Evolutionary conservation across 83 land plant species (phyloP).

Genomic region (Diphasiastrum complanatum): DNA sequence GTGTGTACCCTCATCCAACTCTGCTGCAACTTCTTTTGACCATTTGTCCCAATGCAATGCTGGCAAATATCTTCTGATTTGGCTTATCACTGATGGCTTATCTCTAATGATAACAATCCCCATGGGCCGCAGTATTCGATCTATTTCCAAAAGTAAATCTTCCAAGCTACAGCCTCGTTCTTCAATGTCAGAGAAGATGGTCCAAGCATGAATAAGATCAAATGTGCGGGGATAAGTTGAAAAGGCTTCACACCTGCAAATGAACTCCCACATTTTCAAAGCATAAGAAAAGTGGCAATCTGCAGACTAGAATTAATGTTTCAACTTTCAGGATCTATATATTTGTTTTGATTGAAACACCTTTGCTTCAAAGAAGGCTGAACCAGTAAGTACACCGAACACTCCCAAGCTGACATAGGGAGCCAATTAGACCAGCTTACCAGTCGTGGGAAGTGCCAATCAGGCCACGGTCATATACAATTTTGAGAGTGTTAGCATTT

Average conservation of each 20-base stretch:
- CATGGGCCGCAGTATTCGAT: conserved; percentile 51
- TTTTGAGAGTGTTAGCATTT: conserved; percentile 50
- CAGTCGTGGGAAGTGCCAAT: conserved; percentile 79
- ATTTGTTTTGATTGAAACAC: too few species aligned
- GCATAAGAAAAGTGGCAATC: too few species aligned
- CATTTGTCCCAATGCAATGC: conserved; percentile 21
- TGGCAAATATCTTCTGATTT: conserved; percentile 16
- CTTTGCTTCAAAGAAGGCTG: too few species aligned
- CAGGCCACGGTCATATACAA: conserved; percentile 78
- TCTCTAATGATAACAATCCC: conserved; percentile 22
- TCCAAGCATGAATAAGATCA: conserved; percentile 76
- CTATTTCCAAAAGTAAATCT: conserved; percentile 79
- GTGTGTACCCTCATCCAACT: conserved; percentile 9
- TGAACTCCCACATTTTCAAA: too few species aligned
- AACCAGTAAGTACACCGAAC: too few species aligned
- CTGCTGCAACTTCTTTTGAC: conserved; percentile 9
- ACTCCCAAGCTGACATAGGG: too few species aligned
- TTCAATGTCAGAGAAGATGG: conserved; percentile 55
- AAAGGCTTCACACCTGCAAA: conserved; percentile 90
- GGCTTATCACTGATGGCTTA: background rate
- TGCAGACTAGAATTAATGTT: too few species aligned
- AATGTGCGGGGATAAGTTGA: conserved; percentile 80
- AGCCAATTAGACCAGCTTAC: conserved; percentile 24
- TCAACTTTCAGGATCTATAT: too few species aligned
- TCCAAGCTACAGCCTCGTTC: conserved; percentile 53